phyloP scores from a whole-genome alignment of 140 eudicot genomes.

The Bidens hawaiensis region DNA sequence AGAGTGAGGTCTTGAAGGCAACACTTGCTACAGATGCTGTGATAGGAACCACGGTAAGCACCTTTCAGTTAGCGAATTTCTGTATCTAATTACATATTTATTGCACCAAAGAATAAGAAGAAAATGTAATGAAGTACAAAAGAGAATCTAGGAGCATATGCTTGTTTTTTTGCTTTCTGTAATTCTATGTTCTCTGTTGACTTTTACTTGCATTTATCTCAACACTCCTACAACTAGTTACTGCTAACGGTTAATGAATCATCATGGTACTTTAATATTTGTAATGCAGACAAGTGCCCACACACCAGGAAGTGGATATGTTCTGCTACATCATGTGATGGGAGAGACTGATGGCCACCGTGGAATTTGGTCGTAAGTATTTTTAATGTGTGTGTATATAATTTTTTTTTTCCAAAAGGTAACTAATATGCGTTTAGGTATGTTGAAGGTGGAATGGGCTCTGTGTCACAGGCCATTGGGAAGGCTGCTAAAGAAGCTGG shows the following conservation, averaged over 20 bases:
- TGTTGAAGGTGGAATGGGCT: constrained; percentile 99
- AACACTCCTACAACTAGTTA: not conserved
- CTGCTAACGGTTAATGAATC: constrained; percentile 8
- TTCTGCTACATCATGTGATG: constrained; percentile 95
- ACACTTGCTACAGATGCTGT: constrained; percentile 99
- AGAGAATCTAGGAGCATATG: not conserved
- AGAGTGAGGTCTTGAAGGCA: constrained; percentile 89
- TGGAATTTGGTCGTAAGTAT: constrained; percentile 99
- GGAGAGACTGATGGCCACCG: constrained; percentile 98
- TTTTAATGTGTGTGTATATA: constrained; percentile 6
- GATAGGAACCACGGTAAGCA: constrained; percentile 79
- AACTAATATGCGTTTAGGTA: constrained; percentile 49
- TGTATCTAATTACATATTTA: constrained; percentile 4
- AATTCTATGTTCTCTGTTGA: not conserved
- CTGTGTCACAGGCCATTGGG: constrained; percentile 81
- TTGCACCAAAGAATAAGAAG: not conserved
- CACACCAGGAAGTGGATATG: constrained; percentile 98
- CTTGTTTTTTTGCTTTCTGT: not conserved
- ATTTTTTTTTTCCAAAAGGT: constrained; percentile 13
- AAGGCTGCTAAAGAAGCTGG: constrained; percentile 97
- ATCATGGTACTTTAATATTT: constrained; percentile 11
- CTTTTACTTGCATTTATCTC: not conserved
- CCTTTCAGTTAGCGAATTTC: constrained; percentile 1
- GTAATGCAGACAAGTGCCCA: constrained; percentile 65
- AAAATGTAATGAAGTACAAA: not conserved